These are phyloP conservation scores for Diaporthe batatas DNA, from an alignment of 2,329 filamentous ascomycete species.

Conservation along the genomic window DNA sequence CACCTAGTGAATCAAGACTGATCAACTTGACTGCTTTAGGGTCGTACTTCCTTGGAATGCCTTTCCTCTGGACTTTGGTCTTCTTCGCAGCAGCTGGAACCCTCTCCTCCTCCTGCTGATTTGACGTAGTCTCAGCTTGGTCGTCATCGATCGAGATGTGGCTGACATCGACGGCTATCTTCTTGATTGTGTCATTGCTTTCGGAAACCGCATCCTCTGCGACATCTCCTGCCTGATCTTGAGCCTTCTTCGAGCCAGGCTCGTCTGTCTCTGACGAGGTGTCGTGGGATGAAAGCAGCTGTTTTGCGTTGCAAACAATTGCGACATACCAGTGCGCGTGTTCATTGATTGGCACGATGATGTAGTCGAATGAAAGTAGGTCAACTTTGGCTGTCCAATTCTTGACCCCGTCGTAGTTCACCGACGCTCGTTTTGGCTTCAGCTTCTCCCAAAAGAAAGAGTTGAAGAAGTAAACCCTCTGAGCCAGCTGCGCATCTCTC, in stretches of 20 bases:
- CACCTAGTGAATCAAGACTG: slow-evolving; percentile 87
- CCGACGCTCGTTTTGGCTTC: slow-evolving; percentile 70
- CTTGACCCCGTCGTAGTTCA: slow-evolving; percentile 88
- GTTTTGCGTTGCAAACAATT: slow-evolving; percentile 90
- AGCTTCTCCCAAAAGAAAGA: slow-evolving; percentile 91
- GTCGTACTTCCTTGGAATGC: slow-evolving; percentile 57
- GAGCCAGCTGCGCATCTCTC: slow-evolving; percentile 66
- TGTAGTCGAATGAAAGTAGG: slow-evolving; percentile 86
- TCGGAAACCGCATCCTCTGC: slow-evolving; percentile 5
- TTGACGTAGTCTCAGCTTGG: slow-evolving; percentile 9
- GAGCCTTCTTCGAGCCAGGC: background rate
- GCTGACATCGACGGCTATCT: slow-evolving; percentile 24
- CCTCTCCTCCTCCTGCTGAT: background rate
- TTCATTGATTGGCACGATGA: slow-evolving; percentile 93
- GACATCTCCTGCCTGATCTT: background rate
- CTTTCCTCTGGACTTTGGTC: slow-evolving; percentile 48
- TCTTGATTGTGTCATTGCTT: slow-evolving; percentile 36
- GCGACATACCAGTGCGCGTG: slow-evolving; percentile 92
- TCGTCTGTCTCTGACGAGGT: slow-evolving; percentile 1
- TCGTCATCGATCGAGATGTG: slow-evolving; percentile 32
- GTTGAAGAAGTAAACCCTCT: slow-evolving; percentile 88
- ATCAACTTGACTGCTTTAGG: slow-evolving; percentile 78
- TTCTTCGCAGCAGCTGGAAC: slow-evolving; percentile 33
- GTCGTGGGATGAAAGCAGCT: slow-evolving; percentile 59
- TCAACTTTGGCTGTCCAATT: slow-evolving; percentile 91